Evolutionary conservation across 768 basidiomycete genomes (phyloP).

Genomic region (Lactarius sanguifluus): DNA sequence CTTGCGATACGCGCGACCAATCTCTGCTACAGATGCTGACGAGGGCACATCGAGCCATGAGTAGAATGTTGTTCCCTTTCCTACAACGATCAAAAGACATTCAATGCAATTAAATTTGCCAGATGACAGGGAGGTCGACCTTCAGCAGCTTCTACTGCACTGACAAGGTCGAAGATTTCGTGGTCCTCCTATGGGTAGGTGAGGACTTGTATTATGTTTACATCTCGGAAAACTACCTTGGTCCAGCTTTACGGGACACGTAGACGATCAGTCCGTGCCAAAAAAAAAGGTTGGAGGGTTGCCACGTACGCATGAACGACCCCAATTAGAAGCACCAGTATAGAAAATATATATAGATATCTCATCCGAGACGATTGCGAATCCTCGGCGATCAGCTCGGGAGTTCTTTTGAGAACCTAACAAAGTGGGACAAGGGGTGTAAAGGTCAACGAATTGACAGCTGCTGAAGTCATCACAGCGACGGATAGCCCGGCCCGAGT

Average conservation of each 20-base stretch:
- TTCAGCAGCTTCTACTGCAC: constrained; percentile 75
- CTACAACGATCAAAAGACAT: constrained; percentile 36
- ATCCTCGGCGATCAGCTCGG: not conserved
- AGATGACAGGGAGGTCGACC: constrained; percentile 42
- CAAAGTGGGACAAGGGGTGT: not conserved
- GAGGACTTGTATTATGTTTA: not conserved
- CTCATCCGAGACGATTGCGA: constrained; percentile 44
- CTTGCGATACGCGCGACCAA: constrained; percentile 88
- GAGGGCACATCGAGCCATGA: constrained; percentile 83
- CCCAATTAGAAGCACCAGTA: constrained; percentile 54
- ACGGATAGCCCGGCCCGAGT: constrained; percentile 11
- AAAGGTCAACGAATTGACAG: not conserved
- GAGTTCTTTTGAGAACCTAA: constrained; percentile 15
- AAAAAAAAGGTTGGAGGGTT: not conserved
- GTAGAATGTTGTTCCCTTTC: constrained; percentile 94
- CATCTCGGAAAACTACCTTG: constrained; percentile 48
- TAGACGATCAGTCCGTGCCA: constrained; percentile 1
- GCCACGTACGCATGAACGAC: constrained; percentile 58
- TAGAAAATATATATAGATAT: constrained; percentile 44
- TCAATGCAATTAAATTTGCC: not conserved
- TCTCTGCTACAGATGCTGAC: constrained; percentile 71
- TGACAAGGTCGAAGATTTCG: constrained; percentile 94
- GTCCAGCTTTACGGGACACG: constrained; percentile 55
- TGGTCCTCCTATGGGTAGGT: constrained; percentile 69
- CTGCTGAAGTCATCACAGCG: not conserved